These are phyloP conservation scores for Achaetomiella virescens DNA, from an alignment of 495 filamentous ascomycete genomes.

Conservation along the genomic window DNA sequence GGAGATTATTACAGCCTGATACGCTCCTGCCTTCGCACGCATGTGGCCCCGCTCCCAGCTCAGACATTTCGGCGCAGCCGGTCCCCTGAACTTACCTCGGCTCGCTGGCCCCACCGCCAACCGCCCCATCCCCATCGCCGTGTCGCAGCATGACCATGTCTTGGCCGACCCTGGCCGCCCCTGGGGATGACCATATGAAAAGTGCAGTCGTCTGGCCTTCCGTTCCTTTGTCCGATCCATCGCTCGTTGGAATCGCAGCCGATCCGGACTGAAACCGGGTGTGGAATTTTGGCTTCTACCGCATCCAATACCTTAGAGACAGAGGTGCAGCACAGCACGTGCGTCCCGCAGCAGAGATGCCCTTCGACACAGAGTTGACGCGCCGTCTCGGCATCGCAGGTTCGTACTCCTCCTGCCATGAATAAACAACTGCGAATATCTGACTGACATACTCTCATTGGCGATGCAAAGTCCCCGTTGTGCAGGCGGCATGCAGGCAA, in stretches of 20 bases:
- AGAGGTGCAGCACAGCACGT: too few relatives aligned
- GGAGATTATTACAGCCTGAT: background rate
- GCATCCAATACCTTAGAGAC: background rate
- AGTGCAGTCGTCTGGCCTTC: background rate
- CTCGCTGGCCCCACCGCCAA: background rate
- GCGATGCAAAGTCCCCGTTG: conserved; percentile 69
- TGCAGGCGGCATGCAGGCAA: conserved; percentile 77
- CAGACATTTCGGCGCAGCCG: too few relatives aligned
- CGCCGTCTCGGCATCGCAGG: conserved; percentile 79
- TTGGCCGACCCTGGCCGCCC: too few relatives aligned
- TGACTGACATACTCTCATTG: conserved; percentile 24
- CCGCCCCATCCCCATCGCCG: background rate
- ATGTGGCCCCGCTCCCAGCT: too few relatives aligned
- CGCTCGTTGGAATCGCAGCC: background rate
- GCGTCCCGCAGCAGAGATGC: conserved; percentile 50
- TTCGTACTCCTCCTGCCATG: conserved; percentile 33
- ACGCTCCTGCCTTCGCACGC: background rate
- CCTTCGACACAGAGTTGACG: conserved; percentile 87
- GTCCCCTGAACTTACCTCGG: conserved; percentile 1
- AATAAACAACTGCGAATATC: conserved; percentile 2
- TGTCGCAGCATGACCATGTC: conserved; percentile 5
- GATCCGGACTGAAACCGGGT: background rate
- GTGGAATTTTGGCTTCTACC: background rate
- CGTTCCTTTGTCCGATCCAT: conserved; percentile 4
- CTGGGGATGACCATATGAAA: background rate